phyloP scores from a whole-genome alignment of 768 basidiomycete genomes.

The Dendrothele bispora region DNA sequence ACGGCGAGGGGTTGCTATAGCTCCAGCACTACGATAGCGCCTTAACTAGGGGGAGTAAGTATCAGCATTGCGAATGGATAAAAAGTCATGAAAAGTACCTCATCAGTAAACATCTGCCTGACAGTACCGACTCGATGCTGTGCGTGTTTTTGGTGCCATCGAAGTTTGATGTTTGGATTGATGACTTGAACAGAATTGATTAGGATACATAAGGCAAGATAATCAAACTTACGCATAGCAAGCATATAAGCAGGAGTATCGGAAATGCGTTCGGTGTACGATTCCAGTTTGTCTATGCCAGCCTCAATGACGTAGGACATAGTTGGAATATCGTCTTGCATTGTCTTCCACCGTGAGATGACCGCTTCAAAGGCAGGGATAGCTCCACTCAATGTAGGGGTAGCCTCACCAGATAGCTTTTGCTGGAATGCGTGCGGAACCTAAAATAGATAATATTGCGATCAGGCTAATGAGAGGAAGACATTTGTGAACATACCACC shows the following conservation, averaged over 20 bases:
- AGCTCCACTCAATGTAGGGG: conserved; percentile 24
- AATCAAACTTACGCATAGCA: conserved; percentile 19
- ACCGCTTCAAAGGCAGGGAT: conserved; percentile 27
- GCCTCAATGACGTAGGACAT: conserved; percentile 19
- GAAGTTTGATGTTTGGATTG: too few relatives aligned
- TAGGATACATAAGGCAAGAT: too few relatives aligned
- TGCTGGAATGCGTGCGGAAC: conserved; percentile 34
- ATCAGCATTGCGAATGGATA: too few relatives aligned
- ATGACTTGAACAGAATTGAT: too few relatives aligned
- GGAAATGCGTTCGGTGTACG: conserved; percentile 19
- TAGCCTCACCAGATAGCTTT: conserved; percentile 26
- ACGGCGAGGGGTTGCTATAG: too few relatives aligned
- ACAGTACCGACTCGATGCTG: too few relatives aligned
- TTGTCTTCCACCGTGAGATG: conserved; percentile 19
- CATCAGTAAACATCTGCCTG: too few relatives aligned
- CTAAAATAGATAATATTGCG: too few relatives aligned
- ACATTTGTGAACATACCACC: conserved; percentile 21
- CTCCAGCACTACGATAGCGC: too few relatives aligned
- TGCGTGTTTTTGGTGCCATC: too few relatives aligned
- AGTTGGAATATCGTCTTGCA: conserved; percentile 9
- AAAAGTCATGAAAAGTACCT: too few relatives aligned
- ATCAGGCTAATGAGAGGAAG: background rate
- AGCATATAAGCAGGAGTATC: conserved; percentile 22
- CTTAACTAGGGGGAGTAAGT: too few relatives aligned
- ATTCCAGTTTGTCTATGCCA: conserved; percentile 28